Percentiles rank a stretch among this genome's conserved stretches.
Evolutionary conservation across 2,329 filamentous ascomycete genomes (phyloP).

Genomic region (Arthrocladium fulminans): DNA sequence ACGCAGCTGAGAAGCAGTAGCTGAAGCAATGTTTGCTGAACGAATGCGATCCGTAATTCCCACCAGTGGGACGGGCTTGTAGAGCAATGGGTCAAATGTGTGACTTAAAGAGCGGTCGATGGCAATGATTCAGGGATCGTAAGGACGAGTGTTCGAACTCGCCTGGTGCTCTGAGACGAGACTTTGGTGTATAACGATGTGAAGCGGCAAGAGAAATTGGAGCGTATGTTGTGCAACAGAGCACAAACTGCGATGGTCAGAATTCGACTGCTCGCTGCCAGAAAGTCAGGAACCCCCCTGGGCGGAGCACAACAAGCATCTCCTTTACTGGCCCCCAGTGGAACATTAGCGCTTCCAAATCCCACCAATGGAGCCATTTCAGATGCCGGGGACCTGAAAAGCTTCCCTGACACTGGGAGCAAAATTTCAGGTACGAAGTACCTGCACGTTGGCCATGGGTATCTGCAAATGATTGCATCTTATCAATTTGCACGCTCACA

Average conservation of each 20-base stretch:
- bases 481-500: too few relatives aligned
- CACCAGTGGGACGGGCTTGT: neutral
- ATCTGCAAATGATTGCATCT: too few relatives aligned
- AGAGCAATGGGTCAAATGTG: neutral
- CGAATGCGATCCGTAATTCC: neutral
- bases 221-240: neutral
- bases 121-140: neutral
- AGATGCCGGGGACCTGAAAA: neutral
- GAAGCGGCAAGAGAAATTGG: neutral
- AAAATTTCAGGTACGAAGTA: neutral
- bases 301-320: neutral
- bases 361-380: neutral
- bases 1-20: neutral
- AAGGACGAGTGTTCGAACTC: neutral
- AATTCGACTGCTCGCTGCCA: neutral
- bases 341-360: neutral
- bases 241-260: neutral
- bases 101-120: neutral
- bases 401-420: neutral
- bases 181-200: neutral
- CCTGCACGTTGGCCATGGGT: too few relatives aligned
- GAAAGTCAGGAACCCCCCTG: neutral
- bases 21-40: neutral
- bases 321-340: neutral
- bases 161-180: slow-evolving; percentile 3